phyloP scores from a whole-genome alignment of 352 stramenopile genomes.

The Pythium guiyangense region DNA sequence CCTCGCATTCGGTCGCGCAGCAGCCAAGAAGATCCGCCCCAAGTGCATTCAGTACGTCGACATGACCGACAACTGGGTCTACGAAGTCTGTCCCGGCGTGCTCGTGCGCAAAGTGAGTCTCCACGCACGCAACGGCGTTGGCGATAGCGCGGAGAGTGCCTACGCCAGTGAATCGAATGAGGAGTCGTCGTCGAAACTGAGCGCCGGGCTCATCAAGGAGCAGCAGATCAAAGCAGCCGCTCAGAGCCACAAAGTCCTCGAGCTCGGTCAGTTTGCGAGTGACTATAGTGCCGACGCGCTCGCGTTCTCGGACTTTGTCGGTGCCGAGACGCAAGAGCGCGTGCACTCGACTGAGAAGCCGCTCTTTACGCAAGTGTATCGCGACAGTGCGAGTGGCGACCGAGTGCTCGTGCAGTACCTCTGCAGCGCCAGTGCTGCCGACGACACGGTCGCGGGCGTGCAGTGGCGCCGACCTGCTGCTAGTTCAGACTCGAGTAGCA shows the following conservation, averaged over 20 bases:
- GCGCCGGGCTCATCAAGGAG: slow-evolving; percentile 1
- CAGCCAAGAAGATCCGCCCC: slow-evolving; percentile 46
- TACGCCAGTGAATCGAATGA: not conserved
- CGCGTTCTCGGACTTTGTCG: slow-evolving; percentile 41
- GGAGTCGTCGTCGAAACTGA: not conserved
- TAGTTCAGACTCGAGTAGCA: no score
- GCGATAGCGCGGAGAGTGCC: slow-evolving; percentile 3
- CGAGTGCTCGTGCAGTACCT: no score
- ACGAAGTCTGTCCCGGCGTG: slow-evolving; percentile 59
- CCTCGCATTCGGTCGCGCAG: slow-evolving; percentile 47
- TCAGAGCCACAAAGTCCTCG: slow-evolving; percentile 25
- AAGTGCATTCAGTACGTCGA: slow-evolving; percentile 68
- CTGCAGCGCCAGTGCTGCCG: no score
- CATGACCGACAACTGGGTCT: slow-evolving; percentile 40
- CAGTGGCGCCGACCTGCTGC: no score
- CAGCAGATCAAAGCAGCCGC: slow-evolving; percentile 3
- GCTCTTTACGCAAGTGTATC: slow-evolving; percentile 67
- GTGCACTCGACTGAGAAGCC: slow-evolving; percentile 33
- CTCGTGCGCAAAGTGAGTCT: slow-evolving; percentile 52
- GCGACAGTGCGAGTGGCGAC: no score
- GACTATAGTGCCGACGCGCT: slow-evolving; percentile 28
- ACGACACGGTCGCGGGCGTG: no score
- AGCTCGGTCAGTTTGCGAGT: slow-evolving; percentile 29
- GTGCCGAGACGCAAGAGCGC: slow-evolving; percentile 36
- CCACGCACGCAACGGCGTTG: not conserved